phyloP scores from a whole-genome alignment of 2,329 filamentous ascomycete species.

The Elsinoe arachidis region DNA sequence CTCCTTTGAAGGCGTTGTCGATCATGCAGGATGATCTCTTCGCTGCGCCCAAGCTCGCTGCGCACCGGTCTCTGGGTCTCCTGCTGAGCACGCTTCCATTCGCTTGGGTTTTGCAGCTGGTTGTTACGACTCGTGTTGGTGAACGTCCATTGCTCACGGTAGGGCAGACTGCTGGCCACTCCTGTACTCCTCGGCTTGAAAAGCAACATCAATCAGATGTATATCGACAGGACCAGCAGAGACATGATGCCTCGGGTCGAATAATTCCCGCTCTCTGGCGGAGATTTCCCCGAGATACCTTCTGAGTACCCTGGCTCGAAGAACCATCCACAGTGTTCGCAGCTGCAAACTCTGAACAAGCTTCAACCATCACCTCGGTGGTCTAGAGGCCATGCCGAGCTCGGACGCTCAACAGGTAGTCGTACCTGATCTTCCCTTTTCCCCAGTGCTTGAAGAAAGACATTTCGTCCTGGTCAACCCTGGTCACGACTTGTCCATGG shows the following conservation, averaged over 20 bases:
- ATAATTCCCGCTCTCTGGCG: background rate
- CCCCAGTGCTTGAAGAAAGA: background rate
- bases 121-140: background rate
- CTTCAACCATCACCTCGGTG: background rate
- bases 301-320: background rate
- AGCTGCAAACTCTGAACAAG: background rate
- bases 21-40: background rate
- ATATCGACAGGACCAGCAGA: no score
- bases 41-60: background rate
- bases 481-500: background rate
- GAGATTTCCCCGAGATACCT: background rate
- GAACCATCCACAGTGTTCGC: background rate
- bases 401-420: background rate
- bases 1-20: background rate
- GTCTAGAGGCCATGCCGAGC: background rate
- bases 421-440: background rate
- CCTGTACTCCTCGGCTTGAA: no score
- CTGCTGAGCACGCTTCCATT: background rate
- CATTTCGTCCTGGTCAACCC: background rate
- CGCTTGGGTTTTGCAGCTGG: background rate
- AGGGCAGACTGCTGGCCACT: no score
- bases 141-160: background rate
- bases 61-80: constrained; percentile 1
- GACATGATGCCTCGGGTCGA: background rate
- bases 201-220: no score